phyloP scores from a whole-genome alignment of 352 stramenopile genomes.

The Pythium utonaiense region DNA sequence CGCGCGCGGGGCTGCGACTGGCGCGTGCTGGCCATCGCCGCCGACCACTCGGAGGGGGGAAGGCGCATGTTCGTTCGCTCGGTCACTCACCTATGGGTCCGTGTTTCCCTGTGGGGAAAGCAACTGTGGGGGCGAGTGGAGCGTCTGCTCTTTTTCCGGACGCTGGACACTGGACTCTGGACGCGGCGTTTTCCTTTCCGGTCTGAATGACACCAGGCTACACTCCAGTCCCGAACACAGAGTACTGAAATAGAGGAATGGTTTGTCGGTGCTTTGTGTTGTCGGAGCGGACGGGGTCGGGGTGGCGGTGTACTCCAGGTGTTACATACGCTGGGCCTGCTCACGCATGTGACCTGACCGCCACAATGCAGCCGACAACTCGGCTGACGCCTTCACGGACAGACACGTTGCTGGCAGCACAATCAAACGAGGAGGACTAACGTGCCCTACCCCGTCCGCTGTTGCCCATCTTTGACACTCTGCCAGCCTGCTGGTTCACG shows the following conservation, averaged over 20 bases:
- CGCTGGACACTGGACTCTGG: conserved; percentile 8
- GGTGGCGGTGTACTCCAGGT: conserved; percentile 6
- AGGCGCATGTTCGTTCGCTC: background rate
- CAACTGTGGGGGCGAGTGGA: background rate
- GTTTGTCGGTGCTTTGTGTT: conserved; percentile 2
- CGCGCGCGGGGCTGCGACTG: background rate
- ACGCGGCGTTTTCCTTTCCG: background rate
- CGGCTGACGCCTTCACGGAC: no score
- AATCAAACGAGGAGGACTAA: conserved; percentile 14
- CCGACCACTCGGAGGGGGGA: background rate
- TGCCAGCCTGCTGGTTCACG: conserved; percentile 1
- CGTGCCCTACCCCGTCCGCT: conserved; percentile 10
- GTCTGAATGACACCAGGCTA: no score
- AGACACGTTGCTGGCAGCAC: no score
- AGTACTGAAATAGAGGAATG: conserved; percentile 16
- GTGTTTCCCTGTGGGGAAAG: conserved; percentile 11
- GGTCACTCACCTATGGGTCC: background rate
- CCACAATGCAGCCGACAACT: no score
- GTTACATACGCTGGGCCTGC: conserved; percentile 9
- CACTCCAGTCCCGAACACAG: background rate
- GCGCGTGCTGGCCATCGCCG: background rate
- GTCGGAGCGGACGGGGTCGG: conserved; percentile 26
- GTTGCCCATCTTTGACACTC: conserved; percentile 4
- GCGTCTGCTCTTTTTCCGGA: conserved; percentile 2
- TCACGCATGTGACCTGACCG: conserved; percentile 1